These are phyloP conservation scores for Dictyostelium purpureum DNA, from an alignment of 78 protist genomes.

Conservation along the genomic window DNA sequence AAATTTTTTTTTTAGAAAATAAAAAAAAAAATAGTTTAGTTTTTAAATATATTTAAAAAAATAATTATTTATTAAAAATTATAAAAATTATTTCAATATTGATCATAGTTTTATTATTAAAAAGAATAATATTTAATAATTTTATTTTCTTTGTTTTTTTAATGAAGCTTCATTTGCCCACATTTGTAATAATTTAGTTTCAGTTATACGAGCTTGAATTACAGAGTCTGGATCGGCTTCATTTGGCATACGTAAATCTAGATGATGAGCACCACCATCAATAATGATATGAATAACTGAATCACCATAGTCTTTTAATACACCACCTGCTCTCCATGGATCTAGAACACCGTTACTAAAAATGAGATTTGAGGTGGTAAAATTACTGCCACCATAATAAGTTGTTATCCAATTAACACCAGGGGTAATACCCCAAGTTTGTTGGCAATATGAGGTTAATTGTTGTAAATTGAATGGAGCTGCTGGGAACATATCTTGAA, in stretches of 20 bases:
- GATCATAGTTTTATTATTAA: too few relatives aligned
- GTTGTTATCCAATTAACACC: slow-evolving; percentile 61
- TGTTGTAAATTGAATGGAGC: background rate
- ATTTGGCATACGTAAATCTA: slow-evolving; percentile 79
- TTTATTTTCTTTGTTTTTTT: slow-evolving; percentile 33
- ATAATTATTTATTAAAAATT: too few relatives aligned
- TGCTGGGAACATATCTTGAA: slow-evolving; percentile 74
- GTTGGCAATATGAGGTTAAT: slow-evolving; percentile 39
- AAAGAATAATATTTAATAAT: too few relatives aligned
- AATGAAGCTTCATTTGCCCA: slow-evolving; percentile 37
- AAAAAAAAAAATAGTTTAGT: too few relatives aligned
- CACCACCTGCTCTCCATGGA: slow-evolving; percentile 87
- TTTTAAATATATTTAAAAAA: too few relatives aligned
- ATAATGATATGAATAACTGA: background rate
- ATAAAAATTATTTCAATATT: too few relatives aligned
- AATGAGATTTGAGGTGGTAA: slow-evolving; percentile 56
- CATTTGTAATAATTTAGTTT: background rate
- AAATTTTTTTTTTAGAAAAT: too few relatives aligned
- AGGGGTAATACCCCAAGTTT: slow-evolving; percentile 28
- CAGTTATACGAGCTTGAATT: slow-evolving; percentile 18
- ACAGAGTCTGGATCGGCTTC: slow-evolving; percentile 67
- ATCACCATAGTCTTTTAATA: slow-evolving; percentile 1
- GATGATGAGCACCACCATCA: slow-evolving; percentile 89
- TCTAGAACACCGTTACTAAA: slow-evolving; percentile 75
- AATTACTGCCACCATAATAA: slow-evolving; percentile 32